Evolutionary conservation across 345 rosid genomes (phyloP).

Genomic region (Camelina neglecta): DNA sequence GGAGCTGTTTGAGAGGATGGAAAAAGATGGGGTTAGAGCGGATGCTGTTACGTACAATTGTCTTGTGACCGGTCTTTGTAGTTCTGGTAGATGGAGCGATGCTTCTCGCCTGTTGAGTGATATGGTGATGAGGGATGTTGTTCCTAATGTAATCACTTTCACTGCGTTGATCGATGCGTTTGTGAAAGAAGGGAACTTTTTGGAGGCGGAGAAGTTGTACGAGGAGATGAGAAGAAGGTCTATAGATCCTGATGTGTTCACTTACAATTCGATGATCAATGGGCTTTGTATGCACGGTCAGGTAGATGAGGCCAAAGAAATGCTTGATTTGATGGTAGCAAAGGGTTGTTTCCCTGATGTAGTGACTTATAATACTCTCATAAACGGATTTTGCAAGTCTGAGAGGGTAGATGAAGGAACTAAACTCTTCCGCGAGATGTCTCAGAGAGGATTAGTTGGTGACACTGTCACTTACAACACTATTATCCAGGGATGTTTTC

Average conservation of each 20-base stretch:
- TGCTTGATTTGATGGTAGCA: constrained; percentile 39
- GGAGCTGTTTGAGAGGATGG: constrained; percentile 28
- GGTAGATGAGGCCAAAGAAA: constrained; percentile 33
- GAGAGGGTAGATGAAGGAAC: constrained; percentile 42
- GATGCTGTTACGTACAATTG: constrained; percentile 39
- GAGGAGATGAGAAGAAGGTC: constrained; percentile 34
- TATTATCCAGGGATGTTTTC: constrained; percentile 44
- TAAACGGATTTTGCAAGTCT: constrained; percentile 46
- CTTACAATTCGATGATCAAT: constrained; percentile 35
- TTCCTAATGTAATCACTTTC: constrained; percentile 37
- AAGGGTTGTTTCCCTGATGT: constrained; percentile 29
- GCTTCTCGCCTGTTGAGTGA: constrained; percentile 6
- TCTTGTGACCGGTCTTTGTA: constrained; percentile 37
- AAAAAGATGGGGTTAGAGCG: constrained; percentile 3
- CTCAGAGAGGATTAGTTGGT: constrained; percentile 28
- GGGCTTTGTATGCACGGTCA: constrained; percentile 37
- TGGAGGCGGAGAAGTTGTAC: constrained; percentile 14
- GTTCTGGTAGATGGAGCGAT: constrained; percentile 26
- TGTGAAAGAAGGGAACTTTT: constrained; percentile 34
- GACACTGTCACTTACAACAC: constrained; percentile 45
- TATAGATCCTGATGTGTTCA: constrained; percentile 33
- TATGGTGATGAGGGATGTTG: constrained; percentile 16
- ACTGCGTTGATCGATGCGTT: constrained; percentile 33
- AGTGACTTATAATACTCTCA: constrained; percentile 44
- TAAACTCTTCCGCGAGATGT: constrained; percentile 39